Evolutionary conservation across 1,139 yeast genomes (phyloP), one percentile per base, ranked within the genome.

Genomic region (Hyphopichia fennica): DNA sequence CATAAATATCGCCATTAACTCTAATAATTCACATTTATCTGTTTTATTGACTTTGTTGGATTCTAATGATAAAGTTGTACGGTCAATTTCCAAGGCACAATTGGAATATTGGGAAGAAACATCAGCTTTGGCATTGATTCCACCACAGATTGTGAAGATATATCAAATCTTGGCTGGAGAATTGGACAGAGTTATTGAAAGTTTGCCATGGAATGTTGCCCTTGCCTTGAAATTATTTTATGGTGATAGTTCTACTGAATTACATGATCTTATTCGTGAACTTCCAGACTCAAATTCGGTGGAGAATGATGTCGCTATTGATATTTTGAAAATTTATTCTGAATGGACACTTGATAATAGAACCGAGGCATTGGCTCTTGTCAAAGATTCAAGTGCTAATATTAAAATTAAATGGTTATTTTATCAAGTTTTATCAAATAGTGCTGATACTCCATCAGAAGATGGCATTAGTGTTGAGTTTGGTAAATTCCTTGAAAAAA

Each of bases 41-140:
- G 81, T 79, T 0, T 55, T 88, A 22, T 62, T 91, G n/a, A 76
- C 96, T 0, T 63, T 87, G 39, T 63, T 86, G 13, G 96, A 87
- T 34, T 78, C 93, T 0, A 82, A 84, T 49, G 87, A 83, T 51
- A 71, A 72, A 1, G 68, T 73, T 1, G 82, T 86, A 1, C 70
- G 75, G 43, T 54, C 56, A 1, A 67, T 80, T 42, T 91, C 96
- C 0, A 51, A 57, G 6, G 62, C 65, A 30, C 96, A 90, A 59
- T 62, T 91, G 18, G 64, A 67, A 3, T 79, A 75, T 39, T 91
- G 98, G 98, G 57, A 59, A 13, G 63, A 62, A 2, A 64, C 65
- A n/a, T 62, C 72, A 4, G 51, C 71, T 0, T 36, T 69, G 2
- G 57, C 62, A 6, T 61, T 64, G 9, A 75, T 87, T 38, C 90